Evolutionary conservation across 345 rosid genomes (phyloP).

Genomic region (Aquilaria yunnanensis): DNA sequence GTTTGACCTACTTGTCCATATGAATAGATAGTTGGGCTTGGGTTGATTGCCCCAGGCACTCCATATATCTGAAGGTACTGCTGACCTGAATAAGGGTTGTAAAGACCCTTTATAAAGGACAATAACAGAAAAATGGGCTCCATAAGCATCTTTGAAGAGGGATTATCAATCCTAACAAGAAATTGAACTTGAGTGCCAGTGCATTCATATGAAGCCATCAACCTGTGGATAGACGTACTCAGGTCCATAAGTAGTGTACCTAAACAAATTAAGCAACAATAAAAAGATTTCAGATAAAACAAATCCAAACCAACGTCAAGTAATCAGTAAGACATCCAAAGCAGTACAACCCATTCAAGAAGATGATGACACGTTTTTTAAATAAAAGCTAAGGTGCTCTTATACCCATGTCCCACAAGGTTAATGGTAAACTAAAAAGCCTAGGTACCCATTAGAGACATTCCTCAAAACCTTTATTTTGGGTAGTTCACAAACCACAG

Average conservation of each 20-base stretch:
- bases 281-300: background rate
- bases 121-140: background rate
- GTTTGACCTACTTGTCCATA: constrained; percentile 66
- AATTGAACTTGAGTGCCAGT: background rate
- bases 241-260: constrained; percentile 71
- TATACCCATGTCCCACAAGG: constrained; percentile 14
- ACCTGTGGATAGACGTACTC: constrained; percentile 88
- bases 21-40: constrained; percentile 58
- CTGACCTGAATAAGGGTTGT: constrained; percentile 68
- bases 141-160: constrained; percentile 3
- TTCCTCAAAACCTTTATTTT: constrained; percentile 4
- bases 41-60: constrained; percentile 53
- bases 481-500: constrained; percentile 21
- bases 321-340: background rate
- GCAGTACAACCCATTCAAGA: background rate
- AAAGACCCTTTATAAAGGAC: constrained; percentile 40
- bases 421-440: constrained; percentile 10
- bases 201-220: constrained; percentile 12
- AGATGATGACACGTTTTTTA: constrained; percentile 5
- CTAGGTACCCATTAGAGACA: constrained; percentile 12
- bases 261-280: constrained; percentile 26
- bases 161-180: constrained; percentile 4
- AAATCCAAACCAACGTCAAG: background rate
- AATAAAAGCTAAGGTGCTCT: constrained; percentile 4
- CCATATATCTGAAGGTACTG: constrained; percentile 86